These are phyloP conservation scores for Euphrasia arctica DNA, from an alignment of 305 asterid species.

Conservation along the genomic window DNA sequence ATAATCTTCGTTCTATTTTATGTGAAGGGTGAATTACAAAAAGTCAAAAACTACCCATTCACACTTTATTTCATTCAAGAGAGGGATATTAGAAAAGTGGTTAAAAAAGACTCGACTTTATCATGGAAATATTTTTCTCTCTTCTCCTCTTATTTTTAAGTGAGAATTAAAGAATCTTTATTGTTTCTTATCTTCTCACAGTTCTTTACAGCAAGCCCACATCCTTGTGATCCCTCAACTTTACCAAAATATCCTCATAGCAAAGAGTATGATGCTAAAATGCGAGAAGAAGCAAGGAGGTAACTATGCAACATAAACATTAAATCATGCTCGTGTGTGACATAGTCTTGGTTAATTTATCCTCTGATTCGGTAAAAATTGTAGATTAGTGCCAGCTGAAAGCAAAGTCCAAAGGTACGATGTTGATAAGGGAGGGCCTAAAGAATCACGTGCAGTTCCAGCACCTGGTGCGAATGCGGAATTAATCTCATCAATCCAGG, in stretches of 20 bases:
- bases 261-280: conserved; percentile 79
- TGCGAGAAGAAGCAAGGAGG: conserved; percentile 87
- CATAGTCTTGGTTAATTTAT: conserved; percentile 7
- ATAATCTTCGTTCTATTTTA: not conserved
- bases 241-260: conserved; percentile 78
- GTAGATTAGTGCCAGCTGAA: conserved; percentile 58
- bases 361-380: conserved; percentile 23
- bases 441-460: conserved; percentile 67
- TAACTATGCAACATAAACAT: conserved; percentile 15
- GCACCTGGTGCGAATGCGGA: conserved; percentile 60
- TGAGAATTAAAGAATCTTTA: conserved; percentile 7
- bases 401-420: conserved; percentile 47
- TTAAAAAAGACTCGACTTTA: not conserved
- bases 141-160: not conserved
- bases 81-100: no score
- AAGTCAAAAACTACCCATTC: conserved; percentile 4
- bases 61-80: no score
- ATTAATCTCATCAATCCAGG: conserved; percentile 57
- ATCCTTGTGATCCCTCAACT: conserved; percentile 71
- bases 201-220: conserved; percentile 65
- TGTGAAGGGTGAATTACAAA: not conserved
- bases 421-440: conserved; percentile 46
- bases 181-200: conserved; percentile 26
- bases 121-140: not conserved
- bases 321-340: not conserved